phyloP scores from a whole-genome alignment of 352 stramenopile species.

The Phytopythium boreale region DNA sequence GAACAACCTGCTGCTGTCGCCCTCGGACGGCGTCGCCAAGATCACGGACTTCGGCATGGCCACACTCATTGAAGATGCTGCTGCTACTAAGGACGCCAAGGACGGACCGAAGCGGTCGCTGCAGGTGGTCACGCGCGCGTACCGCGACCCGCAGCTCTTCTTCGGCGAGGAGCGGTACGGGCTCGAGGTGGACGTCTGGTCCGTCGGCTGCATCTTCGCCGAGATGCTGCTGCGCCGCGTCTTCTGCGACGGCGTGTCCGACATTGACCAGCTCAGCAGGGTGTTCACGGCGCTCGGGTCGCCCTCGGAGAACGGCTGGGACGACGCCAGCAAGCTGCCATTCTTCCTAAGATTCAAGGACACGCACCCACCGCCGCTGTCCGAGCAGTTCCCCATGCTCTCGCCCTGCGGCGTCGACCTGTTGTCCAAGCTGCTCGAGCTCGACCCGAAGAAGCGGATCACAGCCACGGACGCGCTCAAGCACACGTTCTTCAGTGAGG shows the following conservation, averaged over 20 bases:
- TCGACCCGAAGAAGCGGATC: slow-evolving; percentile 66
- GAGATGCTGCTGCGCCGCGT: slow-evolving; percentile 64
- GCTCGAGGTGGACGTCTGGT: slow-evolving; percentile 72
- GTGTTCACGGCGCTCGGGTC: slow-evolving; percentile 69
- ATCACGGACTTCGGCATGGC: slow-evolving; percentile 86
- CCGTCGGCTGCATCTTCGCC: slow-evolving; percentile 74
- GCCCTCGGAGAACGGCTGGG: slow-evolving; percentile 61
- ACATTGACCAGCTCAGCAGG: slow-evolving; percentile 79
- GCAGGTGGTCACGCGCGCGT: slow-evolving; percentile 72
- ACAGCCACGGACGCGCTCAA: slow-evolving; percentile 43
- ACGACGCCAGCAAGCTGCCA: slow-evolving; percentile 45
- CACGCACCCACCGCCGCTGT: slow-evolving; percentile 53
- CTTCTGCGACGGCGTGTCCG: slow-evolving; percentile 63
- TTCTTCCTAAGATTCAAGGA: slow-evolving; percentile 77
- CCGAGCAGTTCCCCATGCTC: slow-evolving; percentile 57
- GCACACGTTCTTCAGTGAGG: slow-evolving; percentile 66
- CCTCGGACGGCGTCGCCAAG: slow-evolving; percentile 43
- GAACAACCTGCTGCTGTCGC: slow-evolving; percentile 72
- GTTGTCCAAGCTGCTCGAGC: slow-evolving; percentile 37
- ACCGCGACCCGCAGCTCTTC: slow-evolving; percentile 74
- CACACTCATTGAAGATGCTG: slow-evolving; percentile 22
- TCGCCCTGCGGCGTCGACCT: slow-evolving; percentile 50
- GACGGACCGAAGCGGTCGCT: slow-evolving; percentile 38
- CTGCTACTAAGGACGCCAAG: slow-evolving; percentile 3
- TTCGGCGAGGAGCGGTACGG: slow-evolving; percentile 68